phyloP scores from a whole-genome alignment of 2,329 filamentous ascomycete species.

The Didymella sp. region DNA sequence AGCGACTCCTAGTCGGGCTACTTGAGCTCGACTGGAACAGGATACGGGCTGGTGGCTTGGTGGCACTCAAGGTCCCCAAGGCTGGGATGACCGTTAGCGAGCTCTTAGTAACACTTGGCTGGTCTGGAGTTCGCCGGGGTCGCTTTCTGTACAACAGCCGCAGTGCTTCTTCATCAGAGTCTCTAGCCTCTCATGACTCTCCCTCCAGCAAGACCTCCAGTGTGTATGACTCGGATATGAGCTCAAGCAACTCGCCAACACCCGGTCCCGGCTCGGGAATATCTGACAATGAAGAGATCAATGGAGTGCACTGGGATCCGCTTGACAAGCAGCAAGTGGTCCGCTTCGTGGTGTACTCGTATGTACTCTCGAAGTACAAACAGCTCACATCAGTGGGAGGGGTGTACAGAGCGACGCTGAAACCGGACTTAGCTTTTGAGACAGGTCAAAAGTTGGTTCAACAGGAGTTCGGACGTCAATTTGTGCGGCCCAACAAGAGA shows the following conservation, averaged over 20 bases:
- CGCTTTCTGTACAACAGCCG: background rate
- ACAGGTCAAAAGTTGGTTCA: background rate
- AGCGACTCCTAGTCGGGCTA: background rate
- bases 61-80: background rate
- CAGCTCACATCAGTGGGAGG: background rate
- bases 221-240: background rate
- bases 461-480: background rate
- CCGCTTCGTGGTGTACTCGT: background rate
- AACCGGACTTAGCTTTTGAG: background rate
- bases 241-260: background rate
- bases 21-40: background rate
- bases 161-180: background rate
- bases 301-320: background rate
- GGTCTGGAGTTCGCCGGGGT: background rate
- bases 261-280: background rate
- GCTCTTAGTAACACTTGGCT: background rate
- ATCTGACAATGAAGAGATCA: background rate
- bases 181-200: background rate
- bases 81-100: background rate
- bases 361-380: conserved; percentile 4
- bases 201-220: background rate
- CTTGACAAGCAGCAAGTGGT: background rate
- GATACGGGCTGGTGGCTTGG: background rate
- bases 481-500: background rate
- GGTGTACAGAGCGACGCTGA: background rate